Percentiles rank a stretch among this genome's conserved stretches.
phyloP scores from a whole-genome alignment of 495 filamentous ascomycete genomes.

The Rhypophila decipiens region DNA sequence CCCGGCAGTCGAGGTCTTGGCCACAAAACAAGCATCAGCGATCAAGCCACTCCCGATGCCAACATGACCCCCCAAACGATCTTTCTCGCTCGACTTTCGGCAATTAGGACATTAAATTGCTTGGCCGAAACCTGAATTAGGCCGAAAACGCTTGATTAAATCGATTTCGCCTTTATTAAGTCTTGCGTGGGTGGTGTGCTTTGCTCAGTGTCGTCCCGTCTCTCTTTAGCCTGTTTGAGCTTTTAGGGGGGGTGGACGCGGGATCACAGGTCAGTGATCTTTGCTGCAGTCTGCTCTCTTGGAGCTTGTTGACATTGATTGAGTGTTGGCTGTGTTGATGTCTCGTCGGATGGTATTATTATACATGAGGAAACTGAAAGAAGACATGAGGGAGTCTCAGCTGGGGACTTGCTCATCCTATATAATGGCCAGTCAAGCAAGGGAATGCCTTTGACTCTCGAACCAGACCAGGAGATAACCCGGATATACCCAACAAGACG shows the following conservation, averaged over 20 bases:
- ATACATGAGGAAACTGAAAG: no score
- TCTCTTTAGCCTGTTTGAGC: no score
- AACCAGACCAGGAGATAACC: not conserved
- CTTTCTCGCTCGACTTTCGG: not conserved
- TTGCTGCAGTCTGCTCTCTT: not conserved
- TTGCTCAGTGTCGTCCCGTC: not conserved
- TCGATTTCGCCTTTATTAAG: not conserved
- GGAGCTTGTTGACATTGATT: not conserved
- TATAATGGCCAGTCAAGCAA: not conserved
- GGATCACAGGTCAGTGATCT: no score
- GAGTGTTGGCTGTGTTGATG: no score
- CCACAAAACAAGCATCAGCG: not conserved
- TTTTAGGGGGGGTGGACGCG: not conserved
- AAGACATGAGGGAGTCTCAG: not conserved
- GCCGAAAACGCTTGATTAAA: not conserved
- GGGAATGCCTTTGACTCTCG: not conserved
- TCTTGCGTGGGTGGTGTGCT: not conserved
- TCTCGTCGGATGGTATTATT: no score
- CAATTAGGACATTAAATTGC: not conserved
- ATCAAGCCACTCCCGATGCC: no score
- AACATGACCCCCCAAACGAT: no score
- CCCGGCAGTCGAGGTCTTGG: not conserved
- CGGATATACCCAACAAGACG: not conserved
- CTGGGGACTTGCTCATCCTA: not conserved
- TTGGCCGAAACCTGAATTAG: not conserved